These are phyloP conservation scores for Paracoccidioides lutzii DNA, from an alignment of 2,329 filamentous ascomycete species.

Conservation along the genomic window DNA sequence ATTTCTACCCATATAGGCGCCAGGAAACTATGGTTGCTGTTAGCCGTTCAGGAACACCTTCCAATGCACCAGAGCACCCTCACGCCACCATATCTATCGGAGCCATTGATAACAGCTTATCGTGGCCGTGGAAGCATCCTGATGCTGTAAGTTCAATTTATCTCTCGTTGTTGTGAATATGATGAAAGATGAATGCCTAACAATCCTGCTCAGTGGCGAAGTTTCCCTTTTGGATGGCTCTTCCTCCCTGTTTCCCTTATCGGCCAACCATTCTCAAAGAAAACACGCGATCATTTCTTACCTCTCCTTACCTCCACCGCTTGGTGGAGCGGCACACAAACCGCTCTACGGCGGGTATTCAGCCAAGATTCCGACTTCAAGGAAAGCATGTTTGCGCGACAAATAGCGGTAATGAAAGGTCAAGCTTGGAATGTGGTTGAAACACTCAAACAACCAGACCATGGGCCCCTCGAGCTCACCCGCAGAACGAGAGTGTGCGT, in stretches of 20 bases:
- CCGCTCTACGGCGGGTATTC: constrained; percentile 75
- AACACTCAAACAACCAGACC: constrained; percentile 81
- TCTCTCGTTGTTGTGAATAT: neutral
- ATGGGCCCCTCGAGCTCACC: constrained; percentile 86
- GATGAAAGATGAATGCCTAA: constrained; percentile 13
- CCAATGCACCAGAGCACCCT: constrained; percentile 28
- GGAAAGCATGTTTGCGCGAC: constrained; percentile 96
- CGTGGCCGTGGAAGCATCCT: constrained; percentile 98
- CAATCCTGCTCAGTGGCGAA: constrained; percentile 44
- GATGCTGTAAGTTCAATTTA: constrained; percentile 52
- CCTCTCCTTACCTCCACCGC: constrained; percentile 84
- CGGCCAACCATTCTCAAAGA: constrained; percentile 88
- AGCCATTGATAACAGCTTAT: constrained; percentile 94
- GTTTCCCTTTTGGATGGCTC: constrained; percentile 96
- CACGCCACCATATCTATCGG: constrained; percentile 61
- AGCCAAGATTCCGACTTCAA: constrained; percentile 91
- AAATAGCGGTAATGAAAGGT: constrained; percentile 98
- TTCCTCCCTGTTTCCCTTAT: constrained; percentile 95
- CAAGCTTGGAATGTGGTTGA: constrained; percentile 99
- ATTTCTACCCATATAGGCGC: constrained; percentile 50
- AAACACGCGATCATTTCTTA: constrained; percentile 88
- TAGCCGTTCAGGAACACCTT: constrained; percentile 43
- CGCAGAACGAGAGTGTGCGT: constrained; percentile 83
- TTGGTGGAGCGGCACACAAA: constrained; percentile 94
- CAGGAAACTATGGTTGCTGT: constrained; percentile 76